phyloP scores from a whole-genome alignment of 208 protist species.

The Zelonia costaricensis region DNA sequence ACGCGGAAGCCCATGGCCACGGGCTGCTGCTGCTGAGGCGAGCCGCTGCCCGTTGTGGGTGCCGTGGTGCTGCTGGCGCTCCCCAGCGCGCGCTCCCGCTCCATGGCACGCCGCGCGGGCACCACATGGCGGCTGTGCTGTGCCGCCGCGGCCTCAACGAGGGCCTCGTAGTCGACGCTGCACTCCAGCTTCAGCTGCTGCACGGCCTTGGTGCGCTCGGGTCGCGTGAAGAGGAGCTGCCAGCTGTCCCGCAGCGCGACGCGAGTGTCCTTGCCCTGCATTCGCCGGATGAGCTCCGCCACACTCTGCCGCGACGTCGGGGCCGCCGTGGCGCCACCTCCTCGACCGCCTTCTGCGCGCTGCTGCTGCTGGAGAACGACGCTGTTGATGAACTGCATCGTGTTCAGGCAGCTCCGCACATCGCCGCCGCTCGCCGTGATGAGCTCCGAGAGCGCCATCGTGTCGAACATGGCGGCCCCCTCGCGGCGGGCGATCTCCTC shows the following conservation, averaged over 20 bases:
- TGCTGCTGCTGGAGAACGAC: slow-evolving; percentile 12
- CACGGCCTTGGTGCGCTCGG: slow-evolving; percentile 54
- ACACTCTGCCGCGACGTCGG: slow-evolving; percentile 17
- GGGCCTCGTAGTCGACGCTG: slow-evolving; percentile 63
- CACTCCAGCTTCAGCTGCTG: slow-evolving; percentile 70
- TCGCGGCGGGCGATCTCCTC: slow-evolving; percentile 53
- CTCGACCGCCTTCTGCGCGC: background rate
- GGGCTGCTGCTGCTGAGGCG: slow-evolving; percentile 3
- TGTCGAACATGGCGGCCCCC: slow-evolving; percentile 26
- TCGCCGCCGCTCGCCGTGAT: slow-evolving; percentile 67
- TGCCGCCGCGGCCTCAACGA: slow-evolving; percentile 35
- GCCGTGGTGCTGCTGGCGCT: background rate
- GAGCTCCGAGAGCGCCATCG: slow-evolving; percentile 59
- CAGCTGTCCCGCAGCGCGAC: slow-evolving; percentile 48
- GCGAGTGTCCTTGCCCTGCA: slow-evolving; percentile 65
- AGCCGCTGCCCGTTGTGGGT: background rate
- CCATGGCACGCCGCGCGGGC: slow-evolving; percentile 15
- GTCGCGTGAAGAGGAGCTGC: slow-evolving; percentile 43
- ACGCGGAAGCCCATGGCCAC: slow-evolving; percentile 66
- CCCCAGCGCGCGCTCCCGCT: slow-evolving; percentile 28
- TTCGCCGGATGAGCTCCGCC: slow-evolving; percentile 45
- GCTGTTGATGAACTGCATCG: slow-evolving; percentile 73
- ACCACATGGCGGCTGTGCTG: slow-evolving; percentile 21
- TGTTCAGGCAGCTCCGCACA: slow-evolving; percentile 88
- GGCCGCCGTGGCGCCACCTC: background rate